Evolutionary conservation across 2,329 filamentous ascomycete genomes (phyloP), one percentile per base, ranked within the genome.

Genomic region (Cercospora citrullina): DNA sequence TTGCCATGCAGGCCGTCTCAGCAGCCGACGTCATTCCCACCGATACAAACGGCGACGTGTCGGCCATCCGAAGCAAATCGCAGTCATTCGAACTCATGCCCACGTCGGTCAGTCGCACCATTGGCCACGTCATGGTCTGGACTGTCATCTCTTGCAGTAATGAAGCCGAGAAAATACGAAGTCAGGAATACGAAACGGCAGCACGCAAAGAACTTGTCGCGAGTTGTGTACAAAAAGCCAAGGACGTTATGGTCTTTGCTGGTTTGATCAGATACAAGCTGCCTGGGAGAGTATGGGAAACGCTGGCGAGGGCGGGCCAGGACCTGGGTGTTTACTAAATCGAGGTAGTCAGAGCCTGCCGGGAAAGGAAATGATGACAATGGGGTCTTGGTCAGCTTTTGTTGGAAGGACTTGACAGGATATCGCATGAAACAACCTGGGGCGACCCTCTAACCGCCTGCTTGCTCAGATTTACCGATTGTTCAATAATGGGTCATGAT

Each of bases 61-160:
- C 88, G 74, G 86, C 85, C 60, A 94, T 99, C 80, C 92, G 95
- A 71, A 86, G 86, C 72, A 89, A 89, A 69, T 93, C 94, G 1
- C 89, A 92, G 74, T 90, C 89, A 69, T 98, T 99, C 81, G 87
- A 92, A 16, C 85, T 86, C 1, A 86, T 96, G 48, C 87, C 93
- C 4, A 88, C 92, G 72, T 88, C 93, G 7, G 91, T 99, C 48
- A 90, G 94, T 2, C 90, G 92, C 77, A 96, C 95, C 76, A 89
- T 97, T 74, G 94, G 94, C 18, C 93, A 94, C 79, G 85, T 98
- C 70, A 86, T 99, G 71, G 90, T 97, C 82, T 98, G 95, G 95
- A 93, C 93, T 60, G 92, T 99, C 72, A 87, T 90, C 51, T 93
- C 91, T 81, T 96, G 94, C 80, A 90, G 90, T 60, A 87, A 89